These are phyloP conservation scores for Paramecium tetraurelia DNA, from an alignment of 73 alveolate species.

Conservation along the genomic window DNA sequence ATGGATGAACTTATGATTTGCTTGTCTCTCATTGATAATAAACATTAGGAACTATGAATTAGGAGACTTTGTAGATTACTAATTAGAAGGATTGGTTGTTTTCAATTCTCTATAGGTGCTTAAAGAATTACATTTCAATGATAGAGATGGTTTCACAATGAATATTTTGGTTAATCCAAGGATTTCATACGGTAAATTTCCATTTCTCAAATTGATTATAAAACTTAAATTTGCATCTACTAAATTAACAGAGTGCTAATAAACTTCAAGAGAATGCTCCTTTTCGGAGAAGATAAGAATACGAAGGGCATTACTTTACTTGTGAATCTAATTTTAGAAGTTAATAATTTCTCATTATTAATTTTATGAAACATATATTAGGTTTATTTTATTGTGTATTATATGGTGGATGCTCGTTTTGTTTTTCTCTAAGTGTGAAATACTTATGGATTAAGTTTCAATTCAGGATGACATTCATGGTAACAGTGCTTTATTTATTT, in stretches of 20 bases:
- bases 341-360: neutral
- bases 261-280: neutral
- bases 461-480: slow-evolving; percentile 12
- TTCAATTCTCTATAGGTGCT: too few relatives aligned
- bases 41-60: too few relatives aligned
- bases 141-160: too few relatives aligned
- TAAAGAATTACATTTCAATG: too few relatives aligned
- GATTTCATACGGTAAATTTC: neutral
- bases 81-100: too few relatives aligned
- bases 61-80: too few relatives aligned
- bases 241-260: too few relatives aligned
- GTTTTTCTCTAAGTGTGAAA: slow-evolving; percentile 28
- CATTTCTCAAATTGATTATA: neutral
- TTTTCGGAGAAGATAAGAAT: neutral
- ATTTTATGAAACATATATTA: neutral
- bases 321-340: neutral
- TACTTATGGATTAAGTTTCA: neutral
- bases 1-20: too few relatives aligned
- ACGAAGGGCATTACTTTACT: neutral
- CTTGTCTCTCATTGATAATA: too few relatives aligned
- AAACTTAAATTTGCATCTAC: too few relatives aligned
- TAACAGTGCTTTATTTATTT: neutral
- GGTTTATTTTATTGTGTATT: slow-evolving; percentile 37
- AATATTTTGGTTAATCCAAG: too few relatives aligned
- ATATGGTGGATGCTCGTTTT: slow-evolving; percentile 15